Conservation (phyloP, 441 rosid genomes). For the Brassica hybrid region DNA sequence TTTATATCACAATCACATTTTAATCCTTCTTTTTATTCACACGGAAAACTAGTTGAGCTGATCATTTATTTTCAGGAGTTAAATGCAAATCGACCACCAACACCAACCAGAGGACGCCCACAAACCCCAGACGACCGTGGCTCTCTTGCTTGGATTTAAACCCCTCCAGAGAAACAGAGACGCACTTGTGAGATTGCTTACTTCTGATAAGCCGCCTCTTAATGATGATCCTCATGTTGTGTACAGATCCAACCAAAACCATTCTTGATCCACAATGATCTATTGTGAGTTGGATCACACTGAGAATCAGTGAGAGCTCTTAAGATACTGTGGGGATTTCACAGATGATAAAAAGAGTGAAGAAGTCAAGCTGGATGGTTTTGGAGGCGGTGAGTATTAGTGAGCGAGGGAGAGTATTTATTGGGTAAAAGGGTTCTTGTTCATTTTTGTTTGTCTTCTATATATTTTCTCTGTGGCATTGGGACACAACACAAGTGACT, state of each 20-base stretch:
- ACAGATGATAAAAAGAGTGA: constrained; percentile 9
- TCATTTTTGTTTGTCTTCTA: constrained; percentile 17
- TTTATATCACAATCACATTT: constrained; percentile 34
- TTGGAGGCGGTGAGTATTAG: constrained; percentile 21
- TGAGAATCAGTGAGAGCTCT: background rate
- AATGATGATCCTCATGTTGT: constrained; percentile 18
- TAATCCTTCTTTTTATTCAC: background rate
- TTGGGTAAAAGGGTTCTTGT: constrained; percentile 24
- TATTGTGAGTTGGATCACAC: constrained; percentile 16
- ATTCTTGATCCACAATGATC: constrained; percentile 5
- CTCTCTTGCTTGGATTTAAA: constrained; percentile 87
- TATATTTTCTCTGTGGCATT: constrained; percentile 20
- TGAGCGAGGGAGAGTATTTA: constrained; percentile 10
- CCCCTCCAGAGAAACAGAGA: background rate
- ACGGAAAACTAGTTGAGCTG: background rate
- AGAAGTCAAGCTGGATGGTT: constrained; percentile 8
- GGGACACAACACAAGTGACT: constrained; percentile 6
- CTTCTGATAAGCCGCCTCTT: constrained; percentile 18
- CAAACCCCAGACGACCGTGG: constrained; percentile 83
- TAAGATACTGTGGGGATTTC: background rate
- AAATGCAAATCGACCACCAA: constrained; percentile 93
- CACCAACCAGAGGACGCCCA: constrained; percentile 98
- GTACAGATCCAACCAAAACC: constrained; percentile 27
- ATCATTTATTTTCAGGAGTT: constrained; percentile 66
- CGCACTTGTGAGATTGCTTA: constrained; percentile 1